Evolutionary conservation across 2,329 filamentous ascomycete genomes (phyloP), one percentile per base, ranked within the genome.

Genomic region (Hypoxylon sp.): DNA sequence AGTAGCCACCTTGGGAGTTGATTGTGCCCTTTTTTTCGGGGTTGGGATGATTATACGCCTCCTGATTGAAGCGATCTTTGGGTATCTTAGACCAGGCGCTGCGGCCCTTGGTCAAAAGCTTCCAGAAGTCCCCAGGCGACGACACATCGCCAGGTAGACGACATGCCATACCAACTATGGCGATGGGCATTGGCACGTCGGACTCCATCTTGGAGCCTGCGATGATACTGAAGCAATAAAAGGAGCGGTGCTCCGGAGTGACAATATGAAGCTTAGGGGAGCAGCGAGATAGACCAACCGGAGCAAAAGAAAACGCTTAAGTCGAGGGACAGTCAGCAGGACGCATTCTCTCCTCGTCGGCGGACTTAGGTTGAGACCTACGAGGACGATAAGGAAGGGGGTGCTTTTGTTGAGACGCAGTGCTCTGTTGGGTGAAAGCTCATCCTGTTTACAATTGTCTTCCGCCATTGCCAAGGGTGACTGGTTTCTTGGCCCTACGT

Each of bases 1-100:
- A 92, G 74, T 88, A 90, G 6, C 89, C 89, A 60, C 84, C 91
- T 10, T 85, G 86, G 1, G 88, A 88, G 63, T 87, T 82, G 23
- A 82, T 87, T 45, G 88, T 89, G 72, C 90, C 90, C 70, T 85
- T 86, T 31, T 78, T 80, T 68, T 88, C 88, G 4, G 87, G 87
- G 1, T 84, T 85, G 2, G 87, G 81, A 65, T 91, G 88, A 59
- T 81, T 86, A 68, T 91, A 88, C 7, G 83, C 82, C 43, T 87
- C 78, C 13, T 85, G 81, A 60, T 90, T 85, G 74, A 90, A 91
- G 0, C 88, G 82, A 60, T 90, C 85, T 6, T 80, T 70, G 0
- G 88, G 88, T n/a, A 89, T 77, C 53, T 80, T 79, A 35, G 80
- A 77, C 68, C 88, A 86, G 10, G 89, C 86, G 70, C 91, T 88